Percentiles rank a stretch among this genome's conserved stretches.
Conservation (phyloP, 1,284 basidiomycete species). For the Moesziomyces globuligerus region DNA sequence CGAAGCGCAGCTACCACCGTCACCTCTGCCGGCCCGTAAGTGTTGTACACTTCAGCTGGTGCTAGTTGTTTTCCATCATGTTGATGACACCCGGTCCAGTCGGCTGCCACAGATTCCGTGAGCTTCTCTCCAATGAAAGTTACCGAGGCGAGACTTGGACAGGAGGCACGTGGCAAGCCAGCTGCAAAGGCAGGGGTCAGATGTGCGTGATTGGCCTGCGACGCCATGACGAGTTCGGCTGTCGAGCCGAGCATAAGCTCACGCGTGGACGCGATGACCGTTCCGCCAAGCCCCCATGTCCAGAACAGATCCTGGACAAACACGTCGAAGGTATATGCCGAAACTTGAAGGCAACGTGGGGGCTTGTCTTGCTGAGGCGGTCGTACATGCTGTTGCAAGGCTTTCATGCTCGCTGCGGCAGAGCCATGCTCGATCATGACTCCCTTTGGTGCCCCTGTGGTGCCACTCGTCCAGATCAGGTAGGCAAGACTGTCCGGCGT, state of each 20-base stretch:
- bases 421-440: conserved; percentile 38
- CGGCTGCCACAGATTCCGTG: conserved; percentile 51
- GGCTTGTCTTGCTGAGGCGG: conserved; percentile 3
- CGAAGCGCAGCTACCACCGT: conserved; percentile 34
- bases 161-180: conserved; percentile 32
- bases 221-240: conserved; percentile 9
- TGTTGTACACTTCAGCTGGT: conserved; percentile 23
- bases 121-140: conserved; percentile 62
- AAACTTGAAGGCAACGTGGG: conserved; percentile 34
- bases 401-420: conserved; percentile 25
- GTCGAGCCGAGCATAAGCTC: conserved; percentile 17
- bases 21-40: conserved; percentile 41
- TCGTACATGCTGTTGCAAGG: conserved; percentile 25
- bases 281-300: conserved; percentile 37
- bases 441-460: conserved; percentile 56
- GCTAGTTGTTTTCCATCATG: neutral
- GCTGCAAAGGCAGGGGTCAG: conserved; percentile 61
- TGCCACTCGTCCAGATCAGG: conserved; percentile 61
- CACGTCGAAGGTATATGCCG: conserved; percentile 44
- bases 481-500: conserved; percentile 37
- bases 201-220: conserved; percentile 29
- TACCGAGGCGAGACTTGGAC: conserved; percentile 39
- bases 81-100: conserved; percentile 39
- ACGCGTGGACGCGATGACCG: conserved; percentile 28
- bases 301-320: conserved; percentile 45